phyloP scores from a whole-genome alignment of 169 alveolate species.

The Plasmodium vivax region DNA sequence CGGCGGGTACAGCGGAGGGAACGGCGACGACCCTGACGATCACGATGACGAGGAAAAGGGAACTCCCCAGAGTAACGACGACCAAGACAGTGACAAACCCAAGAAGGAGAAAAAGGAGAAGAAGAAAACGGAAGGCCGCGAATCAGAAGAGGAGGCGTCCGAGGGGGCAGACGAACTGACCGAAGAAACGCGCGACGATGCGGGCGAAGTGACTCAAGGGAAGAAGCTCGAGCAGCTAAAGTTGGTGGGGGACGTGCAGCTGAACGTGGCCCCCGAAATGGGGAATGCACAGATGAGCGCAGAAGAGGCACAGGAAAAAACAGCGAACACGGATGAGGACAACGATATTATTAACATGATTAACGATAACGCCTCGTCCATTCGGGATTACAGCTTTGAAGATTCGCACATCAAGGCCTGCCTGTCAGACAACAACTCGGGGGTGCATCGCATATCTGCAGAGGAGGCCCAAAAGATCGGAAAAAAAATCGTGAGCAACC shows the following conservation, averaged over 20 bases:
- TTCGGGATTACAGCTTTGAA: slow-evolving; percentile 10
- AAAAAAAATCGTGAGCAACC: slow-evolving; percentile 13
- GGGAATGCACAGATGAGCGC: background rate
- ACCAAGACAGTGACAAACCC: background rate
- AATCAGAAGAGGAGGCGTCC: background rate
- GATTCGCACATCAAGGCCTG: slow-evolving; percentile 42
- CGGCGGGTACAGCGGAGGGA: background rate
- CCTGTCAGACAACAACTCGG: slow-evolving; percentile 8
- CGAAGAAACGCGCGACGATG: background rate
- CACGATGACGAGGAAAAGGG: slow-evolving; percentile 12
- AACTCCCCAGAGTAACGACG: background rate
- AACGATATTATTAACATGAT: slow-evolving; percentile 2
- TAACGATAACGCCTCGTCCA: background rate
- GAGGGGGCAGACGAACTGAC: background rate
- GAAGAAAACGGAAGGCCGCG: background rate
- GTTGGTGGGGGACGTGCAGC: background rate
- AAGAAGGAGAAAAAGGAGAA: slow-evolving; percentile 23
- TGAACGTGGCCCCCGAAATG: background rate
- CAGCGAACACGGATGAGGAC: background rate
- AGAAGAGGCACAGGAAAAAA: background rate
- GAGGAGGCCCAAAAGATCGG: background rate
- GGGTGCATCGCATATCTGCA: background rate
- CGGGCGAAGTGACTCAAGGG: background rate
- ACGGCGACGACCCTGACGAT: background rate
- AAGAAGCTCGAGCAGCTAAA: background rate